Evolutionary conservation across 208 protist genomes (phyloP).

Genomic region (Trypanosoma boissoni): DNA sequence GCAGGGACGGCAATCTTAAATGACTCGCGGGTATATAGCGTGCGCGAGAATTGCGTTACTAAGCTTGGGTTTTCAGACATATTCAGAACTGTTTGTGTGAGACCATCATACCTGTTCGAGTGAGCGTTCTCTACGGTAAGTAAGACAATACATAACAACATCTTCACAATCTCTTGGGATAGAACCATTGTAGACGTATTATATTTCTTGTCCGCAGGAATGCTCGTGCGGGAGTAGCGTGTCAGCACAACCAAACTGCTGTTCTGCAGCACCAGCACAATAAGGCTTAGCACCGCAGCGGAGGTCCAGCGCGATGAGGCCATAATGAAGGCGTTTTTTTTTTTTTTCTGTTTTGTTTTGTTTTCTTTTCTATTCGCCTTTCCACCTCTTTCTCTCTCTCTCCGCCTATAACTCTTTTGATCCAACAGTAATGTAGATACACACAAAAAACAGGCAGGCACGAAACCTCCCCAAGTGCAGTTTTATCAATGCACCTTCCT

Average conservation of each 20-base stretch:
- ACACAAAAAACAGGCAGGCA: too few relatives aligned
- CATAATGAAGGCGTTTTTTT: constrained; percentile 4
- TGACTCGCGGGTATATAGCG: constrained; percentile 46
- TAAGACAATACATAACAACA: constrained; percentile 61
- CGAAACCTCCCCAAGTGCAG: too few relatives aligned
- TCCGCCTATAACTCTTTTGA: too few relatives aligned
- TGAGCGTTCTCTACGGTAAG: constrained; percentile 27
- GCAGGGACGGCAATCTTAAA: constrained; percentile 57
- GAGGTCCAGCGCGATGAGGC: constrained; percentile 14
- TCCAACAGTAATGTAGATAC: too few relatives aligned
- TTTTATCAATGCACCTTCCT: too few relatives aligned
- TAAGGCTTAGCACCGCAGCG: constrained; percentile 49
- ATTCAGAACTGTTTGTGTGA: background rate
- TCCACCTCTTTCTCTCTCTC: too few relatives aligned
- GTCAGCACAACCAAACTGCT: constrained; percentile 72
- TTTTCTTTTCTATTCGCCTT: too few relatives aligned
- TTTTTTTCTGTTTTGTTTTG: too few relatives aligned
- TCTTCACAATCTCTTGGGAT: constrained; percentile 78
- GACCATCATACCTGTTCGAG: too few relatives aligned
- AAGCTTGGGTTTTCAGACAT: background rate
- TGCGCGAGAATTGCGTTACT: constrained; percentile 26
- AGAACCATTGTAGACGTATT: constrained; percentile 65
- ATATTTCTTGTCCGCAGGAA: constrained; percentile 38
- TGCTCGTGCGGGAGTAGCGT: constrained; percentile 46
- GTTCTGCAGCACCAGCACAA: constrained; percentile 78